phyloP scores from a whole-genome alignment of 139 green algal genomes.

The Chlamydomonas schloesseri region DNA sequence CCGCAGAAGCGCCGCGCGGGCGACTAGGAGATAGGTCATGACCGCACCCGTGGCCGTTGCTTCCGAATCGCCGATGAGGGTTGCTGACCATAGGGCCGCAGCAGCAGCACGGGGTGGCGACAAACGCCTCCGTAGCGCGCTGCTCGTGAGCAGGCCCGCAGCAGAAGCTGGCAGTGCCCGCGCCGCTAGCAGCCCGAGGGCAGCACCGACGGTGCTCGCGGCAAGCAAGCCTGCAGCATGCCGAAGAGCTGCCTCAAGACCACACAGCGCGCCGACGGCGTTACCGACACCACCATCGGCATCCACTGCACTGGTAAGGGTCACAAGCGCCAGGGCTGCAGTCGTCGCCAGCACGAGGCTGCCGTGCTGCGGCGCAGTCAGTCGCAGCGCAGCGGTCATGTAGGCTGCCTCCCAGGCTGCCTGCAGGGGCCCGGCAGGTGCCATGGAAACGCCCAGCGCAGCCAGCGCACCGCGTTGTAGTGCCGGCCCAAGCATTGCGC shows the following conservation, averaged over 20 bases:
- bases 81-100: not conserved
- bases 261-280: too few species aligned
- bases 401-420: not conserved
- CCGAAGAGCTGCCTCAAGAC: not conserved
- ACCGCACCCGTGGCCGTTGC: too few species aligned
- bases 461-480: not conserved
- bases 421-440: too few species aligned
- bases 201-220: not conserved
- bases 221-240: not conserved
- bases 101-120: too few species aligned
- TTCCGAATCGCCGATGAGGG: not conserved
- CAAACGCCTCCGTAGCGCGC: not conserved
- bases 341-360: not conserved
- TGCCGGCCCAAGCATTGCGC: too few species aligned
- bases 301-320: not conserved
- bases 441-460: not conserved
- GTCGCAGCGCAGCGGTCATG: too few species aligned
- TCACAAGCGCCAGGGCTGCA: too few species aligned
- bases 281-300: not conserved
- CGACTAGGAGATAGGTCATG: not conserved
- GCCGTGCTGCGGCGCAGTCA: not conserved
- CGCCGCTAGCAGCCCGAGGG: not conserved
- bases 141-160: not conserved
- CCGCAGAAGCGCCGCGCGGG: not conserved
- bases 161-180: not conserved